Evolutionary conservation across 306 rosid species (phyloP), one percentile per base, ranked within the genome.

Genomic region (Dicorynia guianensis): DNA sequence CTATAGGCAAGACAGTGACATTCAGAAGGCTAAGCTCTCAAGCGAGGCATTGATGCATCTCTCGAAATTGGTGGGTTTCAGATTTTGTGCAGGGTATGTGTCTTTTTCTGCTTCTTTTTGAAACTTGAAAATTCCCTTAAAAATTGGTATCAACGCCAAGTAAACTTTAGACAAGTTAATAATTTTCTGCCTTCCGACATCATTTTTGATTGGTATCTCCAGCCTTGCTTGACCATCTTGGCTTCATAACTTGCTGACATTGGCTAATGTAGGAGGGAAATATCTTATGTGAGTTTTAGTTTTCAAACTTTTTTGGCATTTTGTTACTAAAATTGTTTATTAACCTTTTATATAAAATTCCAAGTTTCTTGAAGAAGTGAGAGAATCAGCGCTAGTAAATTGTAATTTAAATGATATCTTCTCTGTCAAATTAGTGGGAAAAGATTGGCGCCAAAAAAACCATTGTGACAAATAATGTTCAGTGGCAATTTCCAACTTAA

Each of bases 41-140:
- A 90, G 90, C 87, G 92, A 92, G 64, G 89, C 91, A 66, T 71
- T 92, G 75, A 69, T 79, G 12, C 93, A 82, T 76, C 93, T 96
- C 78, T 85, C 84, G 9, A 83, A 82, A 56, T 63, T 83, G 79
- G 90, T 85, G 59, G 87, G 86, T 52, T 89, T 86, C 7, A 86
- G 87, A 80, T 70, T 92, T 69, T 81, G 73, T 6, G 30, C 80
- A 60, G 89, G 97, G 97, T 90, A 57, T 67, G 80, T 53, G 74
- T 78, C 71, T 69, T 59, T 64, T 13, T 15, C 2, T 20, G 11
- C 40, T 18, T 5, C 64, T 42, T 15, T 50, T 57, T 62, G 34
- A 78, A 78, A 9, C 34, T 40, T 59, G 14, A 17, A 65, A n/a
- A n/a, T 79, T 62, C 25, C 57, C 6, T 33, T 44, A 4, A 25